Evolutionary conservation across 257 asterid genomes (phyloP), one percentile per base, ranked within the genome.

Genomic region (Capsicum chinense): DNA sequence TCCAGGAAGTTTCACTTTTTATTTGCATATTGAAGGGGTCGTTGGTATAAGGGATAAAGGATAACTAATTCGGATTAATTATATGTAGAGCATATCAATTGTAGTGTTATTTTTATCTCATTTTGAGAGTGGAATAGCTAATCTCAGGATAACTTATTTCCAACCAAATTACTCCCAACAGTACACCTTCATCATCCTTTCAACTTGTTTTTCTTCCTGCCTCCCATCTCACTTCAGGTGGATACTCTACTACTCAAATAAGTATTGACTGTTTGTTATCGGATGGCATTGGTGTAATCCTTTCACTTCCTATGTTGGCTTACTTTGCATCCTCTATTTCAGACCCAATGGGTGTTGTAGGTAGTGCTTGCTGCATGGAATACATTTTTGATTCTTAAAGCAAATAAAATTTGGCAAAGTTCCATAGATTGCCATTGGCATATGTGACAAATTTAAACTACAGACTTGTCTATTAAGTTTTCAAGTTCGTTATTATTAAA

Each of bases 401-500:
- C 39, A 71, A 71, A 47, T 47, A 47, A 71, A 71, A 47, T 71
- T 71, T 47, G 58, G 79, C 35, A 50, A 71, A 74, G 44, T 50
- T 59, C 19, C 58, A 50, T 48, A 74, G 44, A 52, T 48, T 48
- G 60, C 44, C 9, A 48, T 44, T 50, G 60, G 47, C 62, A 21
- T 50, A 50, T 50, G 62, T 50, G 19, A 74, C 44, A 74, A 19
- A 50, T 74, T 50, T 12, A 48, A 74, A 50, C 50, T 52, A 48
- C 47, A 14, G 5, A 12, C 21, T 68, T 39, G 26, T 54, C 9
- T 78, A 78, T 52, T 78, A 78, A 14, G 67, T 83, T 62, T 85
- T 19, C 58, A 39, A 79, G 60, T 57, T 69, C 42, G 79, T 12
- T 44, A 69, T 68, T 63, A 73, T 60, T 76, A 67, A 83, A 19